Conservation (phyloP, 208 protist genomes). For the Acanthamoeba castellanii region DNA sequence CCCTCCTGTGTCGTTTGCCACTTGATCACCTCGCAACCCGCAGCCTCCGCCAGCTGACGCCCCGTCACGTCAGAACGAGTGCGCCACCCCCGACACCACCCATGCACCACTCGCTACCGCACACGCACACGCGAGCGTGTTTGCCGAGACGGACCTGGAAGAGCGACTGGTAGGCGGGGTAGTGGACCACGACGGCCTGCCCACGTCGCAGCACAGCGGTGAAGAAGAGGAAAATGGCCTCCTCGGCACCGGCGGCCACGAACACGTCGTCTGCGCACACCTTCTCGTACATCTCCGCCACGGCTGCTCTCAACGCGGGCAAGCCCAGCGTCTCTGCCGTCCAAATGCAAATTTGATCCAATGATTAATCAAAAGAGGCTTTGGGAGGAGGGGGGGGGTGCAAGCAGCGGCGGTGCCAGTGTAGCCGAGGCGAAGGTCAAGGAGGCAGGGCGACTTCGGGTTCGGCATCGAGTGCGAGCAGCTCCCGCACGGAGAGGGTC, state of each 20-base stretch:
- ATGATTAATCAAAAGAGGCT: not conserved
- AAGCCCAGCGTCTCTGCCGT: conserved; percentile 41
- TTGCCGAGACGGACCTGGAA: not conserved
- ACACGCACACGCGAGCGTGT: not conserved
- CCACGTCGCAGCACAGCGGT: not conserved
- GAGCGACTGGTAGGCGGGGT: conserved; percentile 68
- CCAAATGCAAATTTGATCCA: not conserved
- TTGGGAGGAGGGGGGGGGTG: not conserved
- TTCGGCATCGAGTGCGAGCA: conserved; percentile 45
- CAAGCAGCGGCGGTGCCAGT: not conserved
- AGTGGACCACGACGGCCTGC: conserved; percentile 61
- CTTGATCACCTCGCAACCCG: conserved; percentile 53
- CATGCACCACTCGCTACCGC: not conserved
- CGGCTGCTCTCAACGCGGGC: conserved; percentile 1
- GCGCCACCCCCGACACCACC: not conserved
- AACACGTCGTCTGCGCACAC: conserved; percentile 18
- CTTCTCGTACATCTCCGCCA: conserved; percentile 22
- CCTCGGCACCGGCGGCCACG: conserved; percentile 44
- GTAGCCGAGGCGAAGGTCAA: conserved; percentile 60
- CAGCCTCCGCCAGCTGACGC: conserved; percentile 19
- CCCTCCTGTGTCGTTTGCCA: conserved; percentile 41
- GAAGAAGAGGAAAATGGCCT: conserved; percentile 71
- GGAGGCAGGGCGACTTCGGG: conserved; percentile 10
- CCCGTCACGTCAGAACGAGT: not conserved
- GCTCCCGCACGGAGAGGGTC: conserved; percentile 47